Evolutionary conservation across 495 filamentous ascomycete species (phyloP).

Genomic region (Penicillium atrosanguineum): DNA sequence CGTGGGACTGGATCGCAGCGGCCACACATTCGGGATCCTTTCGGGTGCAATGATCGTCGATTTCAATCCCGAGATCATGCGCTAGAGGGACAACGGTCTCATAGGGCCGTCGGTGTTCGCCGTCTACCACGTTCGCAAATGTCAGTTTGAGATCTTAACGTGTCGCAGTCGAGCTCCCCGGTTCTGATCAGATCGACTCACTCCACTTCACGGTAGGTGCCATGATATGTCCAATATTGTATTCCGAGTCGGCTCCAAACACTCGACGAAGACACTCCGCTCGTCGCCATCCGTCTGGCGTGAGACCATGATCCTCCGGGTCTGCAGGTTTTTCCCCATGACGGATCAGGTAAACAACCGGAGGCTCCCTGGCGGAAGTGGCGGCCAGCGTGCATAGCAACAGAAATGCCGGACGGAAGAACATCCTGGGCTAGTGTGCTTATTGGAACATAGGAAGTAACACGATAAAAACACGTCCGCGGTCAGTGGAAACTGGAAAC

Average conservation of each 20-base stretch:
- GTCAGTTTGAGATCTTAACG: not conserved
- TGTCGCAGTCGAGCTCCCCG: not conserved
- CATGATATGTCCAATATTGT: conserved; percentile 49
- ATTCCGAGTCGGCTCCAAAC: conserved; percentile 40
- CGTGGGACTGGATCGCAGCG: conserved; percentile 14
- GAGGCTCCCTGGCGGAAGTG: conserved; percentile 3
- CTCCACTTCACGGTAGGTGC: conserved; percentile 35
- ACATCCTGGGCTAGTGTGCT: not conserved
- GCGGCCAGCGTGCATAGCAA: not conserved
- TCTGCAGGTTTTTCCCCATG: conserved; percentile 52
- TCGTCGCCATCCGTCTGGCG: conserved; percentile 37
- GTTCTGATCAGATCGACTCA: conserved; percentile 8
- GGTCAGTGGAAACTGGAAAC: not conserved
- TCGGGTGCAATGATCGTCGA: conserved; percentile 42
- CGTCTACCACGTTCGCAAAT: conserved; percentile 29
- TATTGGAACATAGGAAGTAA: not conserved
- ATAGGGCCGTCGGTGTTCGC: conserved; percentile 42
- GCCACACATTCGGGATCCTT: conserved; percentile 26
- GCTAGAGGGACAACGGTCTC: conserved; percentile 50
- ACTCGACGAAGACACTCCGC: conserved; percentile 45
- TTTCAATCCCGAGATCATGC: conserved; percentile 40
- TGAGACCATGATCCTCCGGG: conserved; percentile 37
- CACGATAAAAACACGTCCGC: not conserved
- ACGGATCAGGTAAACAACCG: conserved; percentile 51
- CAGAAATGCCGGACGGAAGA: not conserved